Base-by-base conservation (phyloP, 345 rosid genomes). In the Eucalyptus regnans region DNA sequence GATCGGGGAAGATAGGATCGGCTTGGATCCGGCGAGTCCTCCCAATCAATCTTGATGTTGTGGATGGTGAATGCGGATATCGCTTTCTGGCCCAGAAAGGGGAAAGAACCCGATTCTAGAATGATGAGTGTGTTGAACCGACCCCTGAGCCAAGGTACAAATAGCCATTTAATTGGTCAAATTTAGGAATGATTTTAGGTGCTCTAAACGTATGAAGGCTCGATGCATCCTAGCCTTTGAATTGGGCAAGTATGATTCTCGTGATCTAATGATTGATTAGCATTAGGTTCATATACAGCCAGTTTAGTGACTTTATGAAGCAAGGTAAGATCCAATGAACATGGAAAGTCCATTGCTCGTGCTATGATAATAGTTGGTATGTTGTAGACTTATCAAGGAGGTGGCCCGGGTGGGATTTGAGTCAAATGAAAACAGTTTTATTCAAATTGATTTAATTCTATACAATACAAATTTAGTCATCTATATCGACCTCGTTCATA, bases 401-500 rank as follows among this genome's bases (percentile, higher is more conserved):
- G 29, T 56, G 58, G 10, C 25, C 25, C 25, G 25, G 10, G 25
- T 52, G 25, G 58, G 4, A 52, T 52, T 52, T 52, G 62, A 56
- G 62, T 23, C 3, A 22, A 25, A 1, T 56, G 1, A 56, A 56
- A 56, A 22, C 12, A 23, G 9, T 22, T 56, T 25, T 1, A 56
- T 56, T 56, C 29, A 23, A 23, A 56, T 56, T 25, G 62, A 56
- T 25, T 56, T 4, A 56, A 22, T 56, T 9, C 27, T 22, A 25
- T 23, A 22, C 13, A 23, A 56, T 22, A 56, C 1, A 56, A 56
- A 56, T 23, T 22, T 23, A 56, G 1, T 56, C 8, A 23, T 56
- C 0, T 56, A 4, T 9, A 56, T 3, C 3, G 3, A 56, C 6
- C 0, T 23, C 1, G 1, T 25, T 23, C 4, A 56, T 56, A 23